Conservation (phyloP, 805 yeast species). For the Saccharomycopsis babjevae region DNA sequence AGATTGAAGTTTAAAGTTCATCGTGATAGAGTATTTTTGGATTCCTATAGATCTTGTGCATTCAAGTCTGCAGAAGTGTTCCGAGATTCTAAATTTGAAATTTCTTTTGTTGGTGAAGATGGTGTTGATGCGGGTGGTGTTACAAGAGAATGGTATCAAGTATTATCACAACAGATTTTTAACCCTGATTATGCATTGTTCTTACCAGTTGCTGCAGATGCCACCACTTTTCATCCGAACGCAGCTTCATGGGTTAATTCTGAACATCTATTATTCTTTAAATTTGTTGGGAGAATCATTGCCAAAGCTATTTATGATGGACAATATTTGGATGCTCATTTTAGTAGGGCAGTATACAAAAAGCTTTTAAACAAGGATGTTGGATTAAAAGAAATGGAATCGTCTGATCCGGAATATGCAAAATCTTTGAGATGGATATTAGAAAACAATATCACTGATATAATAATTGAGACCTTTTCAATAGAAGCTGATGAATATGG, state of each 20-base stretch:
- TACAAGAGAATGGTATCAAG: conserved; percentile 96
- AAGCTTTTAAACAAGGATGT: conserved; percentile 70
- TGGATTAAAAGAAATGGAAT: conserved; percentile 88
- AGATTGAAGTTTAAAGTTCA: conserved; percentile 60
- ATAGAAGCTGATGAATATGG: conserved; percentile 93
- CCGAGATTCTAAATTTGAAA: conserved; percentile 60
- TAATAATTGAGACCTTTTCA: conserved; percentile 88
- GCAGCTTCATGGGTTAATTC: conserved; percentile 88
- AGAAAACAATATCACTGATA: conserved; percentile 88
- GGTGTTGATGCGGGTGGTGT: conserved; percentile 99
- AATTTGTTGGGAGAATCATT: conserved; percentile 85
- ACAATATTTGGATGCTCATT: conserved; percentile 84
- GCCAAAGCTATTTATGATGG: conserved; percentile 91
- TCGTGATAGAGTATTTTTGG: conserved; percentile 86
- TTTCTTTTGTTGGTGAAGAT: conserved; percentile 83
- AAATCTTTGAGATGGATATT: conserved; percentile 91
- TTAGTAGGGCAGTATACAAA: conserved; percentile 91
- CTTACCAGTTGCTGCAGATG: conserved; percentile 83
- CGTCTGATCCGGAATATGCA: conserved; percentile 95
- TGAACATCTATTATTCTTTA: conserved; percentile 85
- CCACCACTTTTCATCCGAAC: conserved; percentile 92
- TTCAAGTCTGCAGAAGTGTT: conserved; percentile 70
- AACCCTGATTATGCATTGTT: conserved; percentile 92
- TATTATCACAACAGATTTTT: conserved; percentile 86
- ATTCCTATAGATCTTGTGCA: conserved; percentile 74